Conservation (phyloP, 2,329 filamentous ascomycete species). For the Leptographium galeiforme region DNA sequence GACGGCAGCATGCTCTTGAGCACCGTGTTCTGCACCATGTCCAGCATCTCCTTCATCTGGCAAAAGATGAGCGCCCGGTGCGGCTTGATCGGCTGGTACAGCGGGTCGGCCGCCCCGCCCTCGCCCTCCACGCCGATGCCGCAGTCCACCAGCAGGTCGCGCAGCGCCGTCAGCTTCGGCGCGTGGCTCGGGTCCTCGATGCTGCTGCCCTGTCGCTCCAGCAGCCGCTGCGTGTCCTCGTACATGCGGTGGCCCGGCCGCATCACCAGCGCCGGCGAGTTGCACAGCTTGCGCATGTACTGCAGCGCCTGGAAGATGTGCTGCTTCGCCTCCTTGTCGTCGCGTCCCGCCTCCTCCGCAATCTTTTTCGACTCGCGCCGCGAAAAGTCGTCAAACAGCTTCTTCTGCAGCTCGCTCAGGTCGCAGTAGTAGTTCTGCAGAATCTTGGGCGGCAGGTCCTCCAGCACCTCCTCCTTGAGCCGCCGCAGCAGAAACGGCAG, state of each 20-base stretch:
- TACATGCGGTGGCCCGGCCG: conserved; percentile 88
- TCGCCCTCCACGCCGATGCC: conserved; percentile 72
- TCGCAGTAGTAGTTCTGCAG: conserved; percentile 99
- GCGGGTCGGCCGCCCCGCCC: conserved; percentile 41
- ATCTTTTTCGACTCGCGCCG: conserved; percentile 87
- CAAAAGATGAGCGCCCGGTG: conserved; percentile 96
- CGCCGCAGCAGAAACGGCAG: conserved; percentile 90
- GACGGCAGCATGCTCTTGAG: conserved; percentile 81
- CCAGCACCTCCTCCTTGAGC: conserved; percentile 92
- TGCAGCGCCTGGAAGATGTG: conserved; percentile 98
- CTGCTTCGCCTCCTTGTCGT: conserved; percentile 88
- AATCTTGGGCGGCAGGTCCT: conserved; percentile 95
- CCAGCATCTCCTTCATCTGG: conserved; percentile 99
- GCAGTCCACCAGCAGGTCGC: conserved; percentile 93
- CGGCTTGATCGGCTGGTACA: conserved; percentile 77
- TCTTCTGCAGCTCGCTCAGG: conserved; percentile 84
- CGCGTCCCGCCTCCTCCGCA: conserved; percentile 65
- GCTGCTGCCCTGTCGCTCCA: conserved; percentile 65
- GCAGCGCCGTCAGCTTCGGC: conserved; percentile 79
- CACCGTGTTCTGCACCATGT: conserved; percentile 94
- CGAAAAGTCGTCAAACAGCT: conserved; percentile 90
- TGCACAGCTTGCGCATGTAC: conserved; percentile 99
- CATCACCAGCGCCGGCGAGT: conserved; percentile 90
- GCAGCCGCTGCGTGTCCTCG: conserved; percentile 68
- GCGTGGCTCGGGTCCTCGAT: conserved; percentile 80